These are phyloP conservation scores for Tulasnella sp. DNA, from an alignment of 768 basidiomycete species.

Conservation along the genomic window DNA sequence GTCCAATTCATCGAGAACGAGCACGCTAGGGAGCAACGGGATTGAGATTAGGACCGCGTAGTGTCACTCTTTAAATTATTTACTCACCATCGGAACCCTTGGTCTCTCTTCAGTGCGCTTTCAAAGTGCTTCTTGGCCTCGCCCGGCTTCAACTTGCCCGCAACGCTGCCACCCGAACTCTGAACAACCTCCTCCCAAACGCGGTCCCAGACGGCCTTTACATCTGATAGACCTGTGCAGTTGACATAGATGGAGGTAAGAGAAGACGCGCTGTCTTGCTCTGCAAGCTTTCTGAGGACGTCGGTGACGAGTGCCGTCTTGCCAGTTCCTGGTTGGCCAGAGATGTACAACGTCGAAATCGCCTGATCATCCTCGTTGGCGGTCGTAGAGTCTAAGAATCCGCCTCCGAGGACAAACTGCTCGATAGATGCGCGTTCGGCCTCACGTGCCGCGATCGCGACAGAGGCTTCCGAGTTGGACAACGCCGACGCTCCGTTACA, in stretches of 20 bases:
- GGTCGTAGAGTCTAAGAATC: not conserved
- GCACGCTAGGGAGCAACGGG: slow-evolving; percentile 16
- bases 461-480: not conserved
- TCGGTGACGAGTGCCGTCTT: slow-evolving; percentile 31
- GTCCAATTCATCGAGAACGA: slow-evolving; percentile 32
- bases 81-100: slow-evolving; percentile 30
- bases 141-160: slow-evolving; percentile 19
- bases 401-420: slow-evolving; percentile 15
- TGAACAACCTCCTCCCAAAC: slow-evolving; percentile 25
- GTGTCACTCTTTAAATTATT: not conserved
- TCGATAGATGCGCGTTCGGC: slow-evolving; percentile 18
- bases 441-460: slow-evolving; percentile 15
- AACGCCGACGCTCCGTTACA: slow-evolving; percentile 6
- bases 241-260: slow-evolving; percentile 26
- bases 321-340: slow-evolving; percentile 30
- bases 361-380: not conserved
- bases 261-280: not conserved
- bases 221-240: slow-evolving; percentile 31
- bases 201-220: slow-evolving; percentile 28
- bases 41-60: not conserved
- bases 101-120: slow-evolving; percentile 19
- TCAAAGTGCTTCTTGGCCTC: slow-evolving; percentile 27
- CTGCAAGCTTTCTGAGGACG: slow-evolving; percentile 25
- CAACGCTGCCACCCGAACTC: slow-evolving; percentile 14
- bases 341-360: slow-evolving; percentile 29